These are phyloP conservation scores for Coemansia sp. DNA, from an alignment of 192 early-diverging fungal genomes.

Conservation along the genomic window DNA sequence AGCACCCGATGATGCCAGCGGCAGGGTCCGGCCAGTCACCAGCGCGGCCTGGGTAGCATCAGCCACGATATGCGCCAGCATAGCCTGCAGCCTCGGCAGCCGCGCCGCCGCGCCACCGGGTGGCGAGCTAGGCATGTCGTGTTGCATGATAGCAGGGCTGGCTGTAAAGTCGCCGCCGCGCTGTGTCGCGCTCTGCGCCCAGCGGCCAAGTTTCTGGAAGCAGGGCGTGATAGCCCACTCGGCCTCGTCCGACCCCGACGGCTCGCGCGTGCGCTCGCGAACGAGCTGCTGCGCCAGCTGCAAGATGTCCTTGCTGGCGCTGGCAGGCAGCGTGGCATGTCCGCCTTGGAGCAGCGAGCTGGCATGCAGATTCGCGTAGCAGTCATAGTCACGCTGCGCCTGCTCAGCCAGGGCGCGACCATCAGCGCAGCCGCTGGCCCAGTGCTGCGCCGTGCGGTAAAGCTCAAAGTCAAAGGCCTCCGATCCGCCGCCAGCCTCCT, in stretches of 20 bases:
- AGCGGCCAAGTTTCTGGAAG: slow-evolving; percentile 42
- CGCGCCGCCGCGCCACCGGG: neutral
- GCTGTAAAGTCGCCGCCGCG: slow-evolving; percentile 14
- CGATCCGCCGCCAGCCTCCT: neutral
- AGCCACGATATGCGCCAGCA: slow-evolving; percentile 13
- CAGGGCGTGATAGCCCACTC: slow-evolving; percentile 39
- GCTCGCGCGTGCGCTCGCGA: slow-evolving; percentile 21
- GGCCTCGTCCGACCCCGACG: slow-evolving; percentile 17
- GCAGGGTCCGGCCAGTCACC: slow-evolving; percentile 11
- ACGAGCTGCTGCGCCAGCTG: slow-evolving; percentile 41
- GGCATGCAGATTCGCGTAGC: slow-evolving; percentile 13
- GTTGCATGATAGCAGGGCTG: slow-evolving; percentile 12
- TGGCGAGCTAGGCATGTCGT: slow-evolving; percentile 14
- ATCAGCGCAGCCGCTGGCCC: slow-evolving; percentile 2
- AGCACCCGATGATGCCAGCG: slow-evolving; percentile 5
- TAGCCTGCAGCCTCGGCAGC: slow-evolving; percentile 16
- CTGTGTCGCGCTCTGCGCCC: slow-evolving; percentile 12
- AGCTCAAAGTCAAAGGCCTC: slow-evolving; percentile 36
- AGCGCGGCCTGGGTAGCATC: slow-evolving; percentile 36
- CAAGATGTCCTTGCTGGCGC: slow-evolving; percentile 26
- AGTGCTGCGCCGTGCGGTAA: slow-evolving; percentile 27
- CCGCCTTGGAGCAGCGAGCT: slow-evolving; percentile 15
- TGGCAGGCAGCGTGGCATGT: slow-evolving; percentile 9
- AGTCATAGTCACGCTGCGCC: slow-evolving; percentile 20
- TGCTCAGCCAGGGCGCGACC: neutral